These are phyloP conservation scores for Pseudocercospora musae DNA, from an alignment of 2,329 filamentous ascomycete genomes.

Conservation along the genomic window DNA sequence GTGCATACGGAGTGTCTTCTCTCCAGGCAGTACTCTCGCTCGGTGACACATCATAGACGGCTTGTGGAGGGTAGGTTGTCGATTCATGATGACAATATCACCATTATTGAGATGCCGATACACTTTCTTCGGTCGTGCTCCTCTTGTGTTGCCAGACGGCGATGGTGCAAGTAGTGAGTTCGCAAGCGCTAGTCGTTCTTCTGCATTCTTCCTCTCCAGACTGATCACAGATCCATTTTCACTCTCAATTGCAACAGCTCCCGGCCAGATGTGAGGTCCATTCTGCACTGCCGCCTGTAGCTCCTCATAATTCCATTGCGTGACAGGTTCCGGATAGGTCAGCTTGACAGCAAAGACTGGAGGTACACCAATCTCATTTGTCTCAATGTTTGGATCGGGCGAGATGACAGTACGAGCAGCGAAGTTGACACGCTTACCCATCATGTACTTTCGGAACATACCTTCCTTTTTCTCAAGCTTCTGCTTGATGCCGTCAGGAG, in stretches of 20 bases:
- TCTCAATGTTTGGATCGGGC: slow-evolving; percentile 97
- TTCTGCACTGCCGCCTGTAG: slow-evolving; percentile 96
- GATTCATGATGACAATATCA: slow-evolving; percentile 97
- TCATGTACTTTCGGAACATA: slow-evolving; percentile 98
- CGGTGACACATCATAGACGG: slow-evolving; percentile 98
- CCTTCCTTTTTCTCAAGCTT: slow-evolving; percentile 98
- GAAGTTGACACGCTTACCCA: slow-evolving; percentile 99
- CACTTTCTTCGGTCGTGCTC: slow-evolving; percentile 88
- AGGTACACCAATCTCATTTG: slow-evolving; percentile 96
- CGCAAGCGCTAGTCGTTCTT: slow-evolving; percentile 83
- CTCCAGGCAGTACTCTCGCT: slow-evolving; percentile 84
- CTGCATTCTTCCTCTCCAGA: slow-evolving; percentile 78
- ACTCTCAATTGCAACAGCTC: slow-evolving; percentile 90
- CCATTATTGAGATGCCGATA: slow-evolving; percentile 94
- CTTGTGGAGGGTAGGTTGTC: slow-evolving; percentile 95
- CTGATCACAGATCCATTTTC: slow-evolving; percentile 91
- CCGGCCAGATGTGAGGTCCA: slow-evolving; percentile 88
- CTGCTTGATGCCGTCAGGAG: slow-evolving; percentile 95
- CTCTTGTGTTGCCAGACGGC: slow-evolving; percentile 63
- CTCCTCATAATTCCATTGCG: slow-evolving; percentile 93
- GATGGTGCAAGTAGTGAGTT: slow-evolving; percentile 90
- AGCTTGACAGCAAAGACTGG: slow-evolving; percentile 96
- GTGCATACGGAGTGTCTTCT: slow-evolving; percentile 98
- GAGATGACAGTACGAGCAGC: slow-evolving; percentile 97
- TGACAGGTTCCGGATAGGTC: slow-evolving; percentile 95